Percentiles rank a stretch among this genome's conserved stretches.
phyloP scores from a whole-genome alignment of 371 early-diverging fungal species.

The Rhizopus stolonifer region DNA sequence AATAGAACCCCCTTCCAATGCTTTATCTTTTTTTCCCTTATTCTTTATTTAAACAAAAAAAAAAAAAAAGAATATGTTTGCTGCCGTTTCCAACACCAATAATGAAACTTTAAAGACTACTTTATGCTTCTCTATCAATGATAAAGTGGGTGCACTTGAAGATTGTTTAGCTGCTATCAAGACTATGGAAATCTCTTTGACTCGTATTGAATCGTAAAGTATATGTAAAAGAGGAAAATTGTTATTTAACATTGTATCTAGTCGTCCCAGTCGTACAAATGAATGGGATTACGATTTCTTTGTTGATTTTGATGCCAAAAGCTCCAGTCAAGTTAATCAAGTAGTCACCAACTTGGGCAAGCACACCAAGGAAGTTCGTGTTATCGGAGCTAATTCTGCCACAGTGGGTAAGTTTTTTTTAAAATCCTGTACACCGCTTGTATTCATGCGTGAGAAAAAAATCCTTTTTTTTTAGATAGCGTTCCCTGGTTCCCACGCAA shows the following conservation, averaged over 20 bases:
- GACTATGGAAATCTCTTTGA: slow-evolving; percentile 76
- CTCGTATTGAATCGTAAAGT: slow-evolving; percentile 87
- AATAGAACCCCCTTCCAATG: not conserved
- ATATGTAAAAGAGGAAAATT: not conserved
- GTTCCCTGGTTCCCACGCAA: slow-evolving; percentile 96
- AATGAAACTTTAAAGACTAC: slow-evolving; percentile 46
- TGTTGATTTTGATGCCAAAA: slow-evolving; percentile 78
- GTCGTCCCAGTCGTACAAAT: slow-evolving; percentile 78
- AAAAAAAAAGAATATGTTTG: not conserved
- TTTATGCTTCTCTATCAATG: slow-evolving; percentile 80
- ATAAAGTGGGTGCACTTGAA: slow-evolving; percentile 86
- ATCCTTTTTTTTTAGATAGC: slow-evolving; percentile 29
- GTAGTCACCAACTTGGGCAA: slow-evolving; percentile 61
- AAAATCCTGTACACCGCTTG: not conserved
- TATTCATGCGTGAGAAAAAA: slow-evolving; percentile 2
- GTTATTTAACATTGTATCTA: slow-evolving; percentile 8
- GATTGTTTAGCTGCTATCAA: slow-evolving; percentile 78
- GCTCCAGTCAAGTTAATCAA: slow-evolving; percentile 53
- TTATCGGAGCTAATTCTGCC: slow-evolving; percentile 46
- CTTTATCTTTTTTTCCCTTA: not conserved
- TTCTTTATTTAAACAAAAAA: not conserved
- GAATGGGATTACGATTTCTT: slow-evolving; percentile 92
- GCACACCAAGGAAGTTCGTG: slow-evolving; percentile 63
- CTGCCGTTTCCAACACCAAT: slow-evolving; percentile 16
- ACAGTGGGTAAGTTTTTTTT: slow-evolving; percentile 14